Conservation (phyloP, 495 filamentous ascomycete species). For the Tuber melanosporum region DNA sequence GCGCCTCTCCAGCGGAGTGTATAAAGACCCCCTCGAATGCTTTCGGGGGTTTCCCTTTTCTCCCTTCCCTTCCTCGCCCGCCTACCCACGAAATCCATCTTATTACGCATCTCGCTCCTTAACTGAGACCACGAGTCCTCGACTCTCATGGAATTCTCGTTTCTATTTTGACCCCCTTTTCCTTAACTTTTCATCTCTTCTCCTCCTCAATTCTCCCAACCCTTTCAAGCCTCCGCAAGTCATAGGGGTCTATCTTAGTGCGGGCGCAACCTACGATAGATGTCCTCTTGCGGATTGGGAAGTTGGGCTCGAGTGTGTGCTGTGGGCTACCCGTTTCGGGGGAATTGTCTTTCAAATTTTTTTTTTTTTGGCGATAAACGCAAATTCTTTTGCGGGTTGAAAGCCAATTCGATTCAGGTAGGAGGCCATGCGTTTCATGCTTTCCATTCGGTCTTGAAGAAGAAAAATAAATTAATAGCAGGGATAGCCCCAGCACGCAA, state of each 20-base stretch:
- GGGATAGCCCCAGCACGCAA: slow-evolving; percentile 1
- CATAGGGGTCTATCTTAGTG: background rate
- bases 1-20: background rate
- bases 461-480: slow-evolving; percentile 1
- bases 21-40: slow-evolving; percentile 3
- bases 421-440: background rate
- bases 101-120: background rate
- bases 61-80: slow-evolving; percentile 1
- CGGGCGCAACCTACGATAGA: slow-evolving; percentile 2
- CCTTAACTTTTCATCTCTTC: background rate
- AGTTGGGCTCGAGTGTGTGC: background rate
- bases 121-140: background rate
- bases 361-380: background rate
- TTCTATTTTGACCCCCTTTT: background rate
- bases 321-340: background rate
- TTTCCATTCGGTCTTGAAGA: background rate
- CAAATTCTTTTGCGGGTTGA: background rate
- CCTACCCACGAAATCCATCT: slow-evolving; percentile 1
- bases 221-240: background rate
- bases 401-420: background rate
- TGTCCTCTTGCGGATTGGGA: slow-evolving; percentile 2
- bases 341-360: no score
- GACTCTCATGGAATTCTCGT: slow-evolving; percentile 1
- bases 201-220: background rate
- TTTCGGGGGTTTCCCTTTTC: background rate